Evolutionary conservation across 441 rosid genomes (phyloP), one percentile per base, ranked within the genome.

Genomic region (Capsella rubella): DNA sequence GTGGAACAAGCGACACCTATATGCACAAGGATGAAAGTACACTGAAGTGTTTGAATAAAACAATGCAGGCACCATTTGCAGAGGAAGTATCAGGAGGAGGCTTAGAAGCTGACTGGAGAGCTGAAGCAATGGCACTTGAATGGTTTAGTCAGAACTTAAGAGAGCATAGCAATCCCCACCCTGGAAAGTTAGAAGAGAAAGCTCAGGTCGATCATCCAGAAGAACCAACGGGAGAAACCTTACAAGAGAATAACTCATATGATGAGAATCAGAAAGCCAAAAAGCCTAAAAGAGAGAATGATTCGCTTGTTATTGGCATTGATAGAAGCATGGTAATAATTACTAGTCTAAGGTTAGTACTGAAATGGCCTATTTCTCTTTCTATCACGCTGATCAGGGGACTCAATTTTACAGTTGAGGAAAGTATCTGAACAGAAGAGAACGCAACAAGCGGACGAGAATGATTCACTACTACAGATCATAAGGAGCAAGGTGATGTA

Each of bases 281-380:
- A 77, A 89, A 86, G 74, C 71, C 81, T 71, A 87, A 91, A 61
- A 90, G 89, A 57, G 93, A 94, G 10, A 76, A 89, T 28, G 86
- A 77, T 73, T 93, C 96, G 73, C 87, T 90, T 35, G 85, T 90
- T 80, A 93, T 84, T 72, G 95, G 96, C 34, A 89, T 82, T 68
- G 99, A 87, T 79, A 88, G 81, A 86, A 92, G 95, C 96, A 95
- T 82, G 97, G 99, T 95, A 78, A n/a, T 14, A 29, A 8, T 7
- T 39, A 27, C 40, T 37, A 35, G 15, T 57, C 45, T 74, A 46
- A 49, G 65, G 50, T 65, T 39, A 37, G 25, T 40, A 49, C 29
- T 18, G 4, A 3, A 32, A 37, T 67, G 13, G n/a, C 47, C 4
- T 34, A 12, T 21, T 29, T 45, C 28, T 55, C 54, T 11, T 8